Evolutionary conservation across 2,329 filamentous ascomycete species (phyloP), one percentile per base, ranked within the genome.

Genomic region (Gaeumannomyces tritici): DNA sequence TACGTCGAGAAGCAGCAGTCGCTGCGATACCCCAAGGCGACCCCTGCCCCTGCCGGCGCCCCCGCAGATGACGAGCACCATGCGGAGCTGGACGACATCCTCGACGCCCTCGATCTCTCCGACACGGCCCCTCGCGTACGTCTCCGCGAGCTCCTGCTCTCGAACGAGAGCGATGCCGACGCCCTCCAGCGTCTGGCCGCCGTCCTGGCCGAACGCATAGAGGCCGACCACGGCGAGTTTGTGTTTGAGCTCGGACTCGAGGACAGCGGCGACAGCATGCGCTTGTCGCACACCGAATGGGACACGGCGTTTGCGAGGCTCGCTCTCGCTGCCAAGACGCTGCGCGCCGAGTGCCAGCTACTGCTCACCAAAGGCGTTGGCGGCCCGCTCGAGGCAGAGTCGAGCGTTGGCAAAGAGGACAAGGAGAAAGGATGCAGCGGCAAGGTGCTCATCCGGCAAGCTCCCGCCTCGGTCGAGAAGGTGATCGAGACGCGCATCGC

Each of bases 401-500:
- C 84, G 27, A 79, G 78, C 9, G 13, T 28, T 7, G 78, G 80
- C 63, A 93, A 90, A 70, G 86, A 90, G 65, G 89, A 85, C 67
- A 93, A 90, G 70, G 86, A 90, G 65, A 89, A 85, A 67, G 88
- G 87, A 61, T 89, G 87, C 67, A 89, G 86, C 66, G 92, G 93
- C n/a, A 98, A 96, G 73, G 74, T 97, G 60, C 83, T 98, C 69
- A 83, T 98, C 64, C 86, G 95, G 54, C 87, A 89, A 70, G 78
- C 84, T 27, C 91, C 93, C 3, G 78, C 82, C 26, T 88, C 82
- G 15, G 84, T 91, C 6, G 92, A 98, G 72, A 87, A 96, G 63
- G 90, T 96, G 29, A 96, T 97, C 65, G 95, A 99, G 80, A 96
- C 93, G 12, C 80, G 95, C 68, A 96, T 99, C 76, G 95, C 93